Evolutionary conservation across 345 rosid genomes (phyloP).

Genomic region (Salix purpurea): DNA sequence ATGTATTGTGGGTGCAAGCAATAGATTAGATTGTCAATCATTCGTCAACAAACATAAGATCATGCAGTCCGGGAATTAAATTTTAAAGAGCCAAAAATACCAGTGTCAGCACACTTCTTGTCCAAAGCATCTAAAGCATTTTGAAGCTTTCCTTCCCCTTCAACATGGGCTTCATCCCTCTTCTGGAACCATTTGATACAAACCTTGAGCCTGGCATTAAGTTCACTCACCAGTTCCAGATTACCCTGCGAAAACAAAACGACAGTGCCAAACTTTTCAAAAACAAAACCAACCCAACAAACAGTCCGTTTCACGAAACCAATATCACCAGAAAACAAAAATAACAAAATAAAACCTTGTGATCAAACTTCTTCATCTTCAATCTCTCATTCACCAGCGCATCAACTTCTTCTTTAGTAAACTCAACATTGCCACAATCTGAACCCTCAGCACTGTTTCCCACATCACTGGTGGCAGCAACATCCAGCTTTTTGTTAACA

Average conservation of each 20-base stretch:
- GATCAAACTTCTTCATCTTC: conserved; percentile 66
- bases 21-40: neutral
- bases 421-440: conserved; percentile 43
- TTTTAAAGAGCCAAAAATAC: conserved; percentile 26
- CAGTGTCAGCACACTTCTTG: conserved; percentile 48
- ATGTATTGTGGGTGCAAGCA: neutral
- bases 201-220: conserved; percentile 60
- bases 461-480: conserved; percentile 35
- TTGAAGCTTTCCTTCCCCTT: conserved; percentile 54
- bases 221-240: conserved; percentile 50
- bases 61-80: neutral
- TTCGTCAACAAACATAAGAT: neutral
- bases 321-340: too few relatives aligned
- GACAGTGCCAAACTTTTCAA: neutral
- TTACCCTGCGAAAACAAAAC: conserved; percentile 44
- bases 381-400: conserved; percentile 67
- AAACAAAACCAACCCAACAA: neutral
- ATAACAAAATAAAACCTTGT: conserved; percentile 47
- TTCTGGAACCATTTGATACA: conserved; percentile 75
- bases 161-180: conserved; percentile 51
- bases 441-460: conserved; percentile 33
- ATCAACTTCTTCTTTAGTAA: conserved; percentile 71
- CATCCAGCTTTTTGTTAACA: conserved; percentile 51
- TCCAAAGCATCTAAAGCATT: conserved; percentile 50
- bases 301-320: neutral